Evolutionary conservation across 768 basidiomycete genomes (phyloP).

Genomic region (Tulasnella sp.): DNA sequence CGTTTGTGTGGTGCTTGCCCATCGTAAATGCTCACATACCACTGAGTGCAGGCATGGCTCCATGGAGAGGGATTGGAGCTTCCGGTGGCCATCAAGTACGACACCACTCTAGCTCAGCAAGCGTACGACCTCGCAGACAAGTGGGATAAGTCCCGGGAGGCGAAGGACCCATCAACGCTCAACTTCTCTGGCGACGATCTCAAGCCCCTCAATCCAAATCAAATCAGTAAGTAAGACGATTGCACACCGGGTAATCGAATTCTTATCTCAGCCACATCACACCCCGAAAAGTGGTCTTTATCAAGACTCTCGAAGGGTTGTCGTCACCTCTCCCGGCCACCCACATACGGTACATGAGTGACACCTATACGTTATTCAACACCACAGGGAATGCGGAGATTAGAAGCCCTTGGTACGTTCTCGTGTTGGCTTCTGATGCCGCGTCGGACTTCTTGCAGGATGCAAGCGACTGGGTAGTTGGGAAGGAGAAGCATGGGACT

Average conservation of each 20-base stretch:
- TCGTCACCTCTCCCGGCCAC: slow-evolving; percentile 46
- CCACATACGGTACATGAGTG: slow-evolving; percentile 50
- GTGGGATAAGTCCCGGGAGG: slow-evolving; percentile 57
- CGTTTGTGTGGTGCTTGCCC: neutral
- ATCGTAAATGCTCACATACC: neutral
- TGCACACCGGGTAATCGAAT: neutral
- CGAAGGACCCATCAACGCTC: slow-evolving; percentile 34
- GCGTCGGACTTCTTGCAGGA: slow-evolving; percentile 41
- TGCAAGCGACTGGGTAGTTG: slow-evolving; percentile 60
- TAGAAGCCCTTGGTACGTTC: slow-evolving; percentile 62
- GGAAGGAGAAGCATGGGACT: slow-evolving; percentile 38
- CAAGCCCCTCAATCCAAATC: slow-evolving; percentile 54
- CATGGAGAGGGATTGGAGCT: slow-evolving; percentile 66
- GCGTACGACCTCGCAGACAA: slow-evolving; percentile 60
- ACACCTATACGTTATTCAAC: slow-evolving; percentile 35
- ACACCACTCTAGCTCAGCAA: slow-evolving; percentile 53
- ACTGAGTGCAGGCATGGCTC: slow-evolving; percentile 56
- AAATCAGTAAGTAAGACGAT: slow-evolving; percentile 44
- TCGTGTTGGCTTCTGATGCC: slow-evolving; percentile 44
- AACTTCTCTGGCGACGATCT: slow-evolving; percentile 53
- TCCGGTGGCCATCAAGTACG: slow-evolving; percentile 66
- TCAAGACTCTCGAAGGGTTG: slow-evolving; percentile 52
- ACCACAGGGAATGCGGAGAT: slow-evolving; percentile 65
- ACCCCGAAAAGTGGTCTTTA: slow-evolving; percentile 57
- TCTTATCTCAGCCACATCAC: slow-evolving; percentile 23